Evolutionary conservation across 129 eudicot genomes (phyloP).

Genomic region (Flaveria robusta): DNA sequence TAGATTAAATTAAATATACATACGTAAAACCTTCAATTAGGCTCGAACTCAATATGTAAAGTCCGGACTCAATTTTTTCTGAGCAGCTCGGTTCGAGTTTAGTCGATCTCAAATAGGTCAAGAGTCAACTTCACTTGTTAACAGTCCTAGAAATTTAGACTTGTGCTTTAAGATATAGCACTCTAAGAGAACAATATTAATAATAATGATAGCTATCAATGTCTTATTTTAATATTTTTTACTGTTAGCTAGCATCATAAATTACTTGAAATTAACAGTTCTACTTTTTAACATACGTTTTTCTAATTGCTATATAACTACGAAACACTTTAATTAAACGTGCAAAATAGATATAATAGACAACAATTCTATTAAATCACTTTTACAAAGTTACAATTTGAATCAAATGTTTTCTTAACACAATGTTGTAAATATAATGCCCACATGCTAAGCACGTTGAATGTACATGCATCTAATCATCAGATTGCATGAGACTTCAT

Average conservation of each 20-base stretch:
- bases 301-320: background rate
- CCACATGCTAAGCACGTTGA: conserved; percentile 36
- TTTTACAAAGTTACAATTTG: background rate
- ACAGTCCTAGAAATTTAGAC: too few species aligned
- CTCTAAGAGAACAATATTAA: too few species aligned
- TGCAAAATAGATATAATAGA: background rate
- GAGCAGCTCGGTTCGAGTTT: too few species aligned
- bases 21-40: too few species aligned
- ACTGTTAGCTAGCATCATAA: background rate
- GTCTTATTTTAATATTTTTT: too few species aligned
- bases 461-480: conserved; percentile 35
- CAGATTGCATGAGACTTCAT: conserved; percentile 30
- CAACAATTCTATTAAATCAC: background rate
- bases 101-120: too few species aligned
- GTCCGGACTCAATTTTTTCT: too few species aligned
- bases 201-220: too few species aligned
- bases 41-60: too few species aligned
- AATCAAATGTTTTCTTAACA: background rate
- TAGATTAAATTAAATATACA: too few species aligned
- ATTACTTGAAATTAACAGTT: background rate
- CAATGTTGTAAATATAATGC: background rate
- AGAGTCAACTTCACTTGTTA: too few species aligned
- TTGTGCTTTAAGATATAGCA: too few species aligned
- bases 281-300: background rate
- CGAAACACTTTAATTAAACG: background rate